Base-by-base conservation (phyloP, 805 yeast species). In the Saturnispora quitensis region DNA sequence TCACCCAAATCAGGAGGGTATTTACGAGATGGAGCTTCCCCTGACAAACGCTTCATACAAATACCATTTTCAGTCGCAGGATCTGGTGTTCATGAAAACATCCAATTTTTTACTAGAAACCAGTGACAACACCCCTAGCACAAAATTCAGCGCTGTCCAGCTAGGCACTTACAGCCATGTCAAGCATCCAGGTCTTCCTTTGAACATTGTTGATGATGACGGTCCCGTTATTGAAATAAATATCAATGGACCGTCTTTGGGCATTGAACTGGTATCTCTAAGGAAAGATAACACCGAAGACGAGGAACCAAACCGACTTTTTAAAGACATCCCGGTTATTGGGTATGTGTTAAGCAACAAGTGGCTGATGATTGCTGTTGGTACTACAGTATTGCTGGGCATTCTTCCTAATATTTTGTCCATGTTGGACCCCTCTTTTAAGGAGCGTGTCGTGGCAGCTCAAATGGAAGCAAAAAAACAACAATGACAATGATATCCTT, bases 11-110 rank as follows among this genome's bases (percentile, higher is more conserved):
- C 8, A 15, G 6, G 33, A 28, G 3, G 52, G 52, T 6, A 15
- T 27, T 3, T 50, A 50, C 13, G 24, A 5, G 2, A 17, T 50
- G 13, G 28, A 38, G 15, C 22, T 44, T 18, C 45, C 35, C 8
- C 18, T 25, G 9, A 8, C 15, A 7, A 28, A 40, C 20, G 43
- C 33, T 28, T 31, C 52, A 5, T 43, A 36, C n/a, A 44, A 43
- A 20, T 40, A 34, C 13, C 48, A 50, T 28, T 50, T 50, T 17
- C 31, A 44, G 13, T 44, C 48, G 9, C 40, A 50, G 22, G 52
- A 50, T 50, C 31, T 50, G n/a, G n/a, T 44, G 28, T 50, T 50
- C 20, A 50, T 36, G 44, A 18, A n/a, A 9, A 44, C 48, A 7
- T n/a, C 46, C 7, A 27, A 12, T 9, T 44, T 43, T 28, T 10